Evolutionary conservation across 1,139 yeast species (phyloP), one percentile per base, ranked within the genome.

Genomic region (Cylindricascospora bacillispora): DNA sequence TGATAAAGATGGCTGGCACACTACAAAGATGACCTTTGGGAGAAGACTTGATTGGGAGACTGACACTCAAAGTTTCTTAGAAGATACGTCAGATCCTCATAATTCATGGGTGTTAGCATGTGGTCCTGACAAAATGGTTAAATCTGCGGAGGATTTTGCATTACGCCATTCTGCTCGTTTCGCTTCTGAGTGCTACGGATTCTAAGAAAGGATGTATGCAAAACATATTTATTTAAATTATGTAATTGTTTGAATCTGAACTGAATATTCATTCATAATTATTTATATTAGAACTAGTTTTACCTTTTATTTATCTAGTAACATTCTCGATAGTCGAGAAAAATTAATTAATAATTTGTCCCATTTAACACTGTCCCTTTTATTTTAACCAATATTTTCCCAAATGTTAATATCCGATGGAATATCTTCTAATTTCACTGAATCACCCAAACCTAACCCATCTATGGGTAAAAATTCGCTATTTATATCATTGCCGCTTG

Each of bases 381-480:
- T n/a, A n/a, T n/a, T n/a, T n/a, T n/a, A n/a, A n/a, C n/a, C n/a
- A n/a, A n/a, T n/a, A n/a, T n/a, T n/a, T n/a, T n/a, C n/a, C n/a
- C n/a, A n/a, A n/a, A n/a, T n/a, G n/a, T n/a, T n/a, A n/a, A n/a
- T n/a, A n/a, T n/a, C n/a, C n/a, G n/a, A n/a, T n/a, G n/a, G n/a
- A n/a, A n/a, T 18, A 7, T 18, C 21, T 18, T 21, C 20, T n/a
- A 41, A 27, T 13, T 43, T 45, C 7, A 38, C 33, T 20, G 44
- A 25, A 9, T 42, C 50, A 33, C 37, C 47, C 11, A 47, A 36
- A 12, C 41, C 45, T n/a, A 35, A 32, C 29, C 40, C 45, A 30
- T 47, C 52, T 14, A 47, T 39, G 2, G 52, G 51, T 19, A 46
- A 28, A 25, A 47, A 44, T 27, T 44, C 44, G 6, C 33, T 35